Base-by-base conservation (phyloP, 495 filamentous ascomycete genomes). In the Neurospora cerealis region DNA sequence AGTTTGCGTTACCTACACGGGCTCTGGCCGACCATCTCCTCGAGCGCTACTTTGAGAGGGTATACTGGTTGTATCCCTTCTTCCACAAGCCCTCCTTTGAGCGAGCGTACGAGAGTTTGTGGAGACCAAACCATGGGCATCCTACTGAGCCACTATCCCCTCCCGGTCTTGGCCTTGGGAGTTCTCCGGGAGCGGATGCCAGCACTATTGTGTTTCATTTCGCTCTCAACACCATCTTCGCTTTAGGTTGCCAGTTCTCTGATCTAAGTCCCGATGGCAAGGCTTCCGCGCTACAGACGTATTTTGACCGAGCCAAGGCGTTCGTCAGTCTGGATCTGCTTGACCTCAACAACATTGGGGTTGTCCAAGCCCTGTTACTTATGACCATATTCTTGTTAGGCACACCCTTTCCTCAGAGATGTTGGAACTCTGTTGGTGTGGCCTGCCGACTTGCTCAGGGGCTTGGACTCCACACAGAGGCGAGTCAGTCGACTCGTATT, bases 401-500 rank as follows among this genome's bases (percentile, higher is more conserved):
- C 69, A 85, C 85, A 1, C 81, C 81, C 1, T 85, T 86, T 71
- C 83, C 85, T 3, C 81, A 77, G 36, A 75, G 81, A 24, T 87
- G 85, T 72, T 88, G 86, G 85, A 85, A 85, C 72, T 73, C 81
- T 1, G 79, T 87, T 17, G 86, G 86, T 2, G 70, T 88, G 8
- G 85, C 86, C 2, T 86, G 84, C 70, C 78, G 86, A 11, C 76
- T 86, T 21, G 85, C 81, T 7, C 83, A 84, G 74, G 85, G 86
- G 4, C 78, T 88, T 1, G 85, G 85, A 6, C 71, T 88, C 46
- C 84, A 88, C 70, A 80, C 84, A 73, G 77, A 83, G 54, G 69
- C 79, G 0, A 75, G 75, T 8, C 77, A 83, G 54, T 70, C 79
- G 0, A 75, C 74, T 9, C 74, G 76, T 6, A 70, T 39, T 5